Base-by-base conservation (phyloP, 176 grass and related monocot species). In the Oryza rufipogon region DNA sequence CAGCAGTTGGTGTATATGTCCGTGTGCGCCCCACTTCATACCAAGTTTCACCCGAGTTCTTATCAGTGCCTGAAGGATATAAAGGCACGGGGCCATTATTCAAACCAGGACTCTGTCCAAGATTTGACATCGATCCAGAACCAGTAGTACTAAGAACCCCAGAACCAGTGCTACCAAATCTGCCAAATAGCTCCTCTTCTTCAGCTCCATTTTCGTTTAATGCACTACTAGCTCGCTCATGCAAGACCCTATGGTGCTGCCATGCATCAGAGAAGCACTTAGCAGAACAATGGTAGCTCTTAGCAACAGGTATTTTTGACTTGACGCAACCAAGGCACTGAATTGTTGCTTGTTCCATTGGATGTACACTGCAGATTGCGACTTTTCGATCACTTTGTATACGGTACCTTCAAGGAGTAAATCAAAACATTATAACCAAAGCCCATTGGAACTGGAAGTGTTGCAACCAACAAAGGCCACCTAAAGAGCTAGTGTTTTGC, bases 231-330 rank as follows among this genome's bases (percentile, higher is more conserved):
- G 97, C 97, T 30, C 87, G 91, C 64, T 99, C 97, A 86, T 99
- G 97, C 82, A 99, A 90, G 85, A 90, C 88, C 68, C 87, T 89
- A 81, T 99, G 97, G 71, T 94, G 93, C 84, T 92, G 93, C 97
- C 97, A 99, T 42, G 93, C 93, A 87, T 96, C 97, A 77, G 90
- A 84, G 76, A 99, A 99, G 64, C 97, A 99, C 83, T 88, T 99
- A 68, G 97, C 70, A 23, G 91, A 91, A 84, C 97, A 99, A 70
- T 99, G 97, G 41, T 94, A 99, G 75, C 97, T 99, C 88, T 96
- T 99, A 42, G 88, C 84, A 85, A 89, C 76, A 80, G 97, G 97
- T 80, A 99, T 88, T 89, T 99, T 99, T 88, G 91, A 94, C 86
- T 99, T 99, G 19, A 99, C 14, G 85, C 97, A 99, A 46, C 91